These are phyloP conservation scores for Aspergillus neoniger DNA, from an alignment of 2,329 filamentous ascomycete genomes.

Conservation along the genomic window DNA sequence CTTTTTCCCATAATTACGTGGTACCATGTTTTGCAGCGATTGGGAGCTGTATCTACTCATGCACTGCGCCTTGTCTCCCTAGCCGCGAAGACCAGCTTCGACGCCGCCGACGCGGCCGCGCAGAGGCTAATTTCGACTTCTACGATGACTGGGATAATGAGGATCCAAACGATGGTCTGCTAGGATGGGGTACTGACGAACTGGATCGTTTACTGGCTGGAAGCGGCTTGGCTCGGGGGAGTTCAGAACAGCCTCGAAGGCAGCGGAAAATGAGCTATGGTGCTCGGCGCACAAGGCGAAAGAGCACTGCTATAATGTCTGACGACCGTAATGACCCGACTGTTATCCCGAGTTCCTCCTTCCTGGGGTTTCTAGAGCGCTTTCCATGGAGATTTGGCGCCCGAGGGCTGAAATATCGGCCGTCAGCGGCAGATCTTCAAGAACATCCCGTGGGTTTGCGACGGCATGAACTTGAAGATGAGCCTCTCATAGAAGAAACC, in stretches of 20 bases:
- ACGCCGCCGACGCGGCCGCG: constrained; percentile 65
- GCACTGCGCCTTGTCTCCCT: constrained; percentile 69
- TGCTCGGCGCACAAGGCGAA: constrained; percentile 62
- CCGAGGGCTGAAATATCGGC: constrained; percentile 78
- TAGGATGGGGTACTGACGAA: constrained; percentile 81
- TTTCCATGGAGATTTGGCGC: constrained; percentile 84
- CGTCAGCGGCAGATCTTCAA: constrained; percentile 84
- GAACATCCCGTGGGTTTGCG: constrained; percentile 71
- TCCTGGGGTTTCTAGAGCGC: constrained; percentile 79
- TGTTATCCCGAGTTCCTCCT: constrained; percentile 83
- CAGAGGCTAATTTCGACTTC: constrained; percentile 91
- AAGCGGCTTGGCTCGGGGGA: constrained; percentile 49
- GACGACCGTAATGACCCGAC: constrained; percentile 69
- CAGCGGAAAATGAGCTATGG: constrained; percentile 91
- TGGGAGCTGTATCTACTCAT: constrained; percentile 64
- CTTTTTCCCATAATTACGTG: constrained; percentile 83
- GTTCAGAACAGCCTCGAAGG: constrained; percentile 65
- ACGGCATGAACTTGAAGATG: constrained; percentile 57
- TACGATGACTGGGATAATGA: constrained; percentile 93
- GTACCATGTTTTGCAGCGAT: constrained; percentile 75
- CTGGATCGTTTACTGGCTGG: constrained; percentile 80
- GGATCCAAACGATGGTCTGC: constrained; percentile 59
- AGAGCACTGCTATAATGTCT: constrained; percentile 55
- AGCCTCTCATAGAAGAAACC: constrained; percentile 69
- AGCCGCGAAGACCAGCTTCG: constrained; percentile 73